Evolutionary conservation across 192 early-diverging fungal species (phyloP), one percentile per base, ranked within the genome.

Genomic region (Mortierella hygrophila): DNA sequence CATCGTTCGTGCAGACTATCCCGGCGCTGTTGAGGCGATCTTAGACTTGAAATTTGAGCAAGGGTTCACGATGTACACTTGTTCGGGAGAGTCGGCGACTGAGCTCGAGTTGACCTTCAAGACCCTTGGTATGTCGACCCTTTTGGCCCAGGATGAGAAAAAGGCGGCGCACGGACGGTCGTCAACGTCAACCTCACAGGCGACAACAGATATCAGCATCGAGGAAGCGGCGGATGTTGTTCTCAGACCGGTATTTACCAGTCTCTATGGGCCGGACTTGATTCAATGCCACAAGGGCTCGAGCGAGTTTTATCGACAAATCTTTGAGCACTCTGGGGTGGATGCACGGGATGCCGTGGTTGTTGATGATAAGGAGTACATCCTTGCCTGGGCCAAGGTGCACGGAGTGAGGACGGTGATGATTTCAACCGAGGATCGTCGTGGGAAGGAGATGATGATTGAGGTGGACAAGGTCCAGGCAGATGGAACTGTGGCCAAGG

Each of bases 281-380:
- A 68, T 79, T 47, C 40, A 76, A 2, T 70, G 54, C 21, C 77
- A 76, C 20, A 85, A 85, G 26, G 41, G 42, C 37, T 85, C 82
- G 54, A 85, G 68, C 15, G 49, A 35, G 35, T 85, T 76, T 44
- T 85, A 85, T 23, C 68, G 70, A 26, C 63, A 21, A 16, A 76
- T 85, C 35, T 85, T 85, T 29, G 21, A 68, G 32, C 55, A 79
- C 49, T 79, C 68, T 40, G 77, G 77, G 5, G 55, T 85, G 0
- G 68, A 78, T 46, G 68, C 82, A 38, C 35, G 68, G 10, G 74
- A 75, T 18, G 82, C 82, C 6, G 42, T 85, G 26, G 69, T 85
- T 23, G 82, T 85, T 54, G 82, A 85, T 47, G 82, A 85, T 54
- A 85, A 85, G 72, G 82, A 85, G 54, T 35, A 78, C 3, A 79